These are phyloP conservation scores for Gremmenia infestans DNA, from an alignment of 2,329 filamentous ascomycete genomes.

Conservation along the genomic window DNA sequence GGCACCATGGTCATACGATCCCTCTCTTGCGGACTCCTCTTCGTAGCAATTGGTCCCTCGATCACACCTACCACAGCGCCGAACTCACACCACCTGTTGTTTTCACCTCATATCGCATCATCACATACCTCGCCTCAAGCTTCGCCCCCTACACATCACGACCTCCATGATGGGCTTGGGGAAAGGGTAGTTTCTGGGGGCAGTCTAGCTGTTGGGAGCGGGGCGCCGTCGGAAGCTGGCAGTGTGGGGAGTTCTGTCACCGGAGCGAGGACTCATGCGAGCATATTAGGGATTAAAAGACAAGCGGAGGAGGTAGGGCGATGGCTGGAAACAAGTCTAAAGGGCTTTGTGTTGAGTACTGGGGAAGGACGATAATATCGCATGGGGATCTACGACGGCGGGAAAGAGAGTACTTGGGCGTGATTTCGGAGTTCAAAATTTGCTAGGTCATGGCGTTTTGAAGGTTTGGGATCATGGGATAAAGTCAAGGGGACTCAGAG, in stretches of 20 bases:
- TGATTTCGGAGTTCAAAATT: neutral
- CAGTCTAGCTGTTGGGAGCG: constrained; percentile 14
- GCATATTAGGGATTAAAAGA: constrained; percentile 47
- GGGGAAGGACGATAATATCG: constrained; percentile 19
- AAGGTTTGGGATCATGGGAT: no score
- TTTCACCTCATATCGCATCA: constrained; percentile 4
- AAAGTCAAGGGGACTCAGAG: neutral
- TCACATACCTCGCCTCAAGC: constrained; percentile 17
- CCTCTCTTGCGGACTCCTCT: constrained; percentile 54
- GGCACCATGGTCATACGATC: constrained; percentile 53
- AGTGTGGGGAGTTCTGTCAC: constrained; percentile 29
- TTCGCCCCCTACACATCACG: constrained; percentile 14
- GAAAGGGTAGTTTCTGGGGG: constrained; percentile 1
- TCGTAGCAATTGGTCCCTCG: constrained; percentile 53
- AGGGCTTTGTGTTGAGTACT: constrained; percentile 30
- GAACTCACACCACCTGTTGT: constrained; percentile 3
- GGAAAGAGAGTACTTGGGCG: neutral
- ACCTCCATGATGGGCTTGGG: constrained; percentile 5
- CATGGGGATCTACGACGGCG: neutral
- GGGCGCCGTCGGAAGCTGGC: constrained; percentile 30
- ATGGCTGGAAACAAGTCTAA: constrained; percentile 57
- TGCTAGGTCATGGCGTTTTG: neutral
- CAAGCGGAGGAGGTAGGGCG: constrained; percentile 55
- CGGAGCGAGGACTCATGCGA: constrained; percentile 37
- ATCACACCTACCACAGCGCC: constrained; percentile 12